Evolutionary conservation across 495 filamentous ascomycete species (phyloP).

Genomic region (Tuber melanosporum): DNA sequence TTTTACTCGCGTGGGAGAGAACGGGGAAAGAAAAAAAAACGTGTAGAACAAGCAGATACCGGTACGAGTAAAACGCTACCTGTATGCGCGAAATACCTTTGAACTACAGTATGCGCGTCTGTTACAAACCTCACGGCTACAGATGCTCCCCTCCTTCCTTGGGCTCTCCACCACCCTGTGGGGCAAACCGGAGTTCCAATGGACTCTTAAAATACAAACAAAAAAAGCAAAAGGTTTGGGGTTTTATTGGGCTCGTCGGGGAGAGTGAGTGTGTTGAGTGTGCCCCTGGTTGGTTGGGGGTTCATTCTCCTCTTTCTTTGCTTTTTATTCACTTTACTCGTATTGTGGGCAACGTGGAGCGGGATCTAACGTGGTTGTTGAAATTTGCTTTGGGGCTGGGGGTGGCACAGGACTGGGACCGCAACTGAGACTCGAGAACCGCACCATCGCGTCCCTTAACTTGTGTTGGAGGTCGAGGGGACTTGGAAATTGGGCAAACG

Average conservation of each 20-base stretch:
- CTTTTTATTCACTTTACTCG: not conserved
- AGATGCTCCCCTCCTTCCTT: not conserved
- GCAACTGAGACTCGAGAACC: not conserved
- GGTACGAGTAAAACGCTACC: not conserved
- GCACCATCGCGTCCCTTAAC: not conserved
- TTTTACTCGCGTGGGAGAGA: not conserved
- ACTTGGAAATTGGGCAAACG: not conserved
- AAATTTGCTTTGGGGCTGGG: not conserved
- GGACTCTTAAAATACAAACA: not conserved
- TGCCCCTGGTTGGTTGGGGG: not conserved
- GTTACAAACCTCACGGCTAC: not conserved
- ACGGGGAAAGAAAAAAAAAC: not conserved
- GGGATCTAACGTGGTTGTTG: conserved; percentile 1
- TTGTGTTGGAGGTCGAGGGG: not conserved
- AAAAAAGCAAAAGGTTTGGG: not conserved
- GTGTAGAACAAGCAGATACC: not conserved
- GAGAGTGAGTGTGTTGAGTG: not conserved
- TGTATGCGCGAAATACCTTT: not conserved
- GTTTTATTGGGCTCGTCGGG: not conserved
- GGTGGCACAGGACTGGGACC: not conserved
- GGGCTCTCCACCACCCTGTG: not conserved
- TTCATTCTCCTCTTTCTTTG: not conserved
- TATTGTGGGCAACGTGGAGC: not conserved
- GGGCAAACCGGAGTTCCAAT: not conserved
- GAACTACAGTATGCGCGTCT: not conserved